phyloP scores from a whole-genome alignment of 352 stramenopile genomes.

The Globisporangium camurandrum region DNA sequence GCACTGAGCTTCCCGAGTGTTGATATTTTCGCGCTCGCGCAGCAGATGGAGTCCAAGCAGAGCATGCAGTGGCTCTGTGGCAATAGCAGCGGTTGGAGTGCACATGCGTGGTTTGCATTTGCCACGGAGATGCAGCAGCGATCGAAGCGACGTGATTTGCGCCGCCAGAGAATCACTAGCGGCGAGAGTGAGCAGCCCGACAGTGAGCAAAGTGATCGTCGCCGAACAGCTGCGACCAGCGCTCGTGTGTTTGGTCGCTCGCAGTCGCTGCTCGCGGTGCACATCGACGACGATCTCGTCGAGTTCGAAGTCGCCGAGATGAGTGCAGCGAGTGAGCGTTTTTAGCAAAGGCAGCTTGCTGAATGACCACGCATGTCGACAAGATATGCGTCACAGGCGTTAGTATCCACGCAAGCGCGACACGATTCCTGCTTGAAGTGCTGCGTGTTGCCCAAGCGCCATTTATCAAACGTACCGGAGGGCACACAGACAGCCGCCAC shows the following conservation, averaged over 20 bases:
- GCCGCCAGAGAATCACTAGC: neutral
- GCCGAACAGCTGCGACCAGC: neutral
- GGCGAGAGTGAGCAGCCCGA: neutral
- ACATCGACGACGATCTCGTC: slow-evolving; percentile 6
- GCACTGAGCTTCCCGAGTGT: slow-evolving; percentile 35
- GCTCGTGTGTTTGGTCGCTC: slow-evolving; percentile 1
- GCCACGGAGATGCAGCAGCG: slow-evolving; percentile 1
- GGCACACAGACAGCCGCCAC: neutral
- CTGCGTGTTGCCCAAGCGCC: too few relatives aligned
- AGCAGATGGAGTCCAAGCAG: slow-evolving; percentile 16
- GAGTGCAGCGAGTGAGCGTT: neutral
- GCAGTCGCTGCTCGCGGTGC: slow-evolving; percentile 8
- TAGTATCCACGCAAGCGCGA: neutral
- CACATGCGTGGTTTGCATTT: slow-evolving; percentile 28
- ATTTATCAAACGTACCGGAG: neutral
- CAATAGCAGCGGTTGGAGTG: slow-evolving; percentile 24
- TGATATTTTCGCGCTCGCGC: slow-evolving; percentile 22
- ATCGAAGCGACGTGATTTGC: neutral
- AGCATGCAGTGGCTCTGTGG: slow-evolving; percentile 22
- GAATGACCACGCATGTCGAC: too few relatives aligned
- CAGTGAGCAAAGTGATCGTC: neutral
- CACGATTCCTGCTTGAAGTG: neutral
- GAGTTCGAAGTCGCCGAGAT: neutral
- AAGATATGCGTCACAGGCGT: too few relatives aligned
- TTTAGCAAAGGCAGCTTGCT: too few relatives aligned